Evolutionary conservation across 2,329 filamentous ascomycete genomes (phyloP).

Genomic region (Talaromyces sp.): DNA sequence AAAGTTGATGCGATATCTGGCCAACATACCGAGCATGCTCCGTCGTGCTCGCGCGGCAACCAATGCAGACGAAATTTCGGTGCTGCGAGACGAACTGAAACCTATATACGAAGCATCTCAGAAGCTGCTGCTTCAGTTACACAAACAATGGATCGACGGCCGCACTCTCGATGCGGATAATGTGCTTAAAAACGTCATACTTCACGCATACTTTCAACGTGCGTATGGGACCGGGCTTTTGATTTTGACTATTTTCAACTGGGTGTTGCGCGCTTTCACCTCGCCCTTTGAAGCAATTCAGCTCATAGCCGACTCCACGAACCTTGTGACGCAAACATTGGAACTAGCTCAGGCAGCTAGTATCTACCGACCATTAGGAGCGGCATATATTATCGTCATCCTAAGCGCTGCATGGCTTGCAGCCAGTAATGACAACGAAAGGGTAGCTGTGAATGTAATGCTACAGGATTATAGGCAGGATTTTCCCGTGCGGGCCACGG

Average conservation of each 20-base stretch:
- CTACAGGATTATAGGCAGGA: constrained; percentile 28
- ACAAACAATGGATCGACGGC: constrained; percentile 18
- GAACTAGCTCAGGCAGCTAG: constrained; percentile 26
- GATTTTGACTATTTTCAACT: constrained; percentile 33
- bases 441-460: constrained; percentile 19
- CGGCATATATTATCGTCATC: constrained; percentile 30
- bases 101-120: constrained; percentile 1
- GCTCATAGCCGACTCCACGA: constrained; percentile 22
- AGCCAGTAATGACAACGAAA: constrained; percentile 22
- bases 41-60: constrained; percentile 22
- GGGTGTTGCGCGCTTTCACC: constrained; percentile 31
- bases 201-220: constrained; percentile 33
- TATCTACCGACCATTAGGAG: constrained; percentile 32
- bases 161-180: not conserved
- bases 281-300: constrained; percentile 22
- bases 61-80: constrained; percentile 11
- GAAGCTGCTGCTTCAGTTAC: constrained; percentile 22
- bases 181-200: constrained; percentile 12
- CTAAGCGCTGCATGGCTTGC: constrained; percentile 28
- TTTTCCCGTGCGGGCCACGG: constrained; percentile 22
- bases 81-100: constrained; percentile 1
- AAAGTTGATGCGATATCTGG: constrained; percentile 30
- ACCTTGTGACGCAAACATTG: constrained; percentile 28
- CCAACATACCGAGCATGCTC: constrained; percentile 31
- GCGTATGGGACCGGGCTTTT: constrained; percentile 33